phyloP scores from a whole-genome alignment of 2,329 filamentous ascomycete genomes.

The Nigrograna mackinnonii region DNA sequence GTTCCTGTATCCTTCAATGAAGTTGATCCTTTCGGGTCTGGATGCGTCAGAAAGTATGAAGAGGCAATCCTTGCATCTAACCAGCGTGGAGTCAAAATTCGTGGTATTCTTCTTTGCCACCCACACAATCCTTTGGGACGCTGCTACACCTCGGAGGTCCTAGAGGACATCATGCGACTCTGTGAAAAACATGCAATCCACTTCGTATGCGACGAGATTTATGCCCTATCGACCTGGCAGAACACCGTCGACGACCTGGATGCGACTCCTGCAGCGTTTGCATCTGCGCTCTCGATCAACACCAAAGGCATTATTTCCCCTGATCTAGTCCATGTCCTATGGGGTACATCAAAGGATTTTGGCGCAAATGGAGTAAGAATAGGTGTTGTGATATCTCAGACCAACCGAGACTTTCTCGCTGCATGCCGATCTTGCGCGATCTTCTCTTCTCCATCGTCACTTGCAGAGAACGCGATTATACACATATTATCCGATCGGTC shows the following conservation, averaged over 20 bases:
- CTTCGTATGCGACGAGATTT: slow-evolving; percentile 41
- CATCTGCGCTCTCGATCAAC: slow-evolving; percentile 25
- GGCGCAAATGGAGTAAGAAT: slow-evolving; percentile 36
- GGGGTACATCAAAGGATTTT: slow-evolving; percentile 39
- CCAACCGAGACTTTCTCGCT: background rate
- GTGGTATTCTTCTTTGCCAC: slow-evolving; percentile 16
- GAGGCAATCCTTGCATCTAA: too few relatives aligned
- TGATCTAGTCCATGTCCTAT: slow-evolving; percentile 32
- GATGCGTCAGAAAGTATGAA: too few relatives aligned
- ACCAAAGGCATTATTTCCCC: slow-evolving; percentile 11
- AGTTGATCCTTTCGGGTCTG: too few relatives aligned
- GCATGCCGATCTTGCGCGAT: background rate
- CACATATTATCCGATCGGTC: background rate
- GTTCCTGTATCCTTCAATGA: too few relatives aligned
- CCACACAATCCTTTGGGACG: slow-evolving; percentile 48
- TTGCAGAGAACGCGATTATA: background rate
- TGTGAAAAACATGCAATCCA: slow-evolving; percentile 35
- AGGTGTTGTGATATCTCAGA: slow-evolving; percentile 4
- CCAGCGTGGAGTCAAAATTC: too few relatives aligned
- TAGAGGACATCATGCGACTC: slow-evolving; percentile 27
- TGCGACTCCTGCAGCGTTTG: slow-evolving; percentile 16
- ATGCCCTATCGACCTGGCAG: slow-evolving; percentile 34
- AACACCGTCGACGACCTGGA: slow-evolving; percentile 2
- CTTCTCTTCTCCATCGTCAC: background rate
- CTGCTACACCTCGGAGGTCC: slow-evolving; percentile 24